Base-by-base conservation (phyloP, 202 grass and related monocot genomes). In the Digitaria exilis region DNA sequence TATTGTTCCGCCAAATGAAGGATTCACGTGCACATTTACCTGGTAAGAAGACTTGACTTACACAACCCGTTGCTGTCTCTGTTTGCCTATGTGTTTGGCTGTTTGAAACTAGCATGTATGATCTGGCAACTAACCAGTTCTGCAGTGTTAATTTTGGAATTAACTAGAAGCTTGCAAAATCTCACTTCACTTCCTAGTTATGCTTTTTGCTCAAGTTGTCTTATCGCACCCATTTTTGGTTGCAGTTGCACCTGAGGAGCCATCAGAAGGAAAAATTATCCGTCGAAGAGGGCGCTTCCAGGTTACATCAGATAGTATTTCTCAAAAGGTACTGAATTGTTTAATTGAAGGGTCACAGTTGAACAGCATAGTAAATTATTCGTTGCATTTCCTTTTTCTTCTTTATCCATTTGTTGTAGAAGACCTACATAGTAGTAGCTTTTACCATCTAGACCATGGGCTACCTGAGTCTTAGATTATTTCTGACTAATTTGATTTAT, bases 251-350 rank as follows among this genome's bases (percentile, higher is more conserved):
- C 43, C 80, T 29, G 93, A 92, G 39, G 93, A 92, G 52, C 42
- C 82, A 74, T 65, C 84, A 26, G 92, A 96, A 89, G 89, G 84
- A 77, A 92, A 93, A 65, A 11, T 90, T 84, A 64, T 96, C 65
- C 93, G 85, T 73, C 87, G 92, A 80, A 94, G 81, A 57, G 96
- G 96, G 6, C 91, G 96, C 24, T 99, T 99, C 77, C 88, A 99
- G 75, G 91, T 99, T 81, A 99, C 89, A 42, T 93, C 91, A 80
- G 85, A 90, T 56, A 89, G 73, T 65, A 46, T 71, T 68, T 70
- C 68, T 84, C 89, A 94, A 82, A 99, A 96, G 96, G 96, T 99
- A 92, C 34, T 70, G 49, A 22, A n/a, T 48, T 91, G 18, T 83
- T 43, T 63, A 61, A 32, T 28, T 51, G 17, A 79, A 11, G 57